phyloP scores from a whole-genome alignment of 2,329 filamentous ascomycete genomes.

The Alternaria postmessia region DNA sequence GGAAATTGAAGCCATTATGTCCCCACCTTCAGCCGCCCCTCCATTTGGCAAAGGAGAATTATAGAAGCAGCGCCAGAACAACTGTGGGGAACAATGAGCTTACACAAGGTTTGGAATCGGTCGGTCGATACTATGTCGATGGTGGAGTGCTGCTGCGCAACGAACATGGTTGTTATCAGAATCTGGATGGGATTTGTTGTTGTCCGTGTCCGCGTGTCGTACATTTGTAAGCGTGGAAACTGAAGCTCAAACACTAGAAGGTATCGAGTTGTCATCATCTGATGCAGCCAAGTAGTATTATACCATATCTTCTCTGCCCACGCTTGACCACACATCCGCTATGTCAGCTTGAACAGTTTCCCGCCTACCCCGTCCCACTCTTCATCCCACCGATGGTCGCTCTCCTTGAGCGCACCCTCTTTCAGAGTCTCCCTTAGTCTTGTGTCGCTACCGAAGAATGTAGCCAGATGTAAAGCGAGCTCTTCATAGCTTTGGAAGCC shows the following conservation, averaged over 20 bases:
- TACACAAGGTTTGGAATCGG: not conserved
- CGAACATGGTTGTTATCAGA: not conserved
- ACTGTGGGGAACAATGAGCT: not conserved
- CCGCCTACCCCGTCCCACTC: slow-evolving; percentile 90
- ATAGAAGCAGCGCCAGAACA: not conserved
- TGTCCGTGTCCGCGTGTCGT: not conserved
- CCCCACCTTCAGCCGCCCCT: not conserved
- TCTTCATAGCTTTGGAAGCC: slow-evolving; percentile 79
- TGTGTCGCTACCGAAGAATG: slow-evolving; percentile 66
- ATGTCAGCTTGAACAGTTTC: slow-evolving; percentile 62
- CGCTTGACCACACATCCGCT: not conserved
- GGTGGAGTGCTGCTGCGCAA: not conserved
- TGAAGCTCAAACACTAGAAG: not conserved
- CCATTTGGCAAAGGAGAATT: not conserved
- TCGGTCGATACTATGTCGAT: not conserved
- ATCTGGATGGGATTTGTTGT: not conserved
- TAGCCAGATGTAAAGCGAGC: slow-evolving; percentile 68
- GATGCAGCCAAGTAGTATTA: not conserved
- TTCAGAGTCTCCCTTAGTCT: slow-evolving; percentile 69
- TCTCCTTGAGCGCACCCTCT: slow-evolving; percentile 75
- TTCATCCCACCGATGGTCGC: slow-evolving; percentile 82
- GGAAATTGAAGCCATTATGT: not conserved
- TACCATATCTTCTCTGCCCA: not conserved
- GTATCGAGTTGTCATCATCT: not conserved
- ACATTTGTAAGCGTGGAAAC: not conserved